These are phyloP conservation scores for Aspergillus floridensis DNA, from an alignment of 2,329 filamentous ascomycete species.

Conservation along the genomic window DNA sequence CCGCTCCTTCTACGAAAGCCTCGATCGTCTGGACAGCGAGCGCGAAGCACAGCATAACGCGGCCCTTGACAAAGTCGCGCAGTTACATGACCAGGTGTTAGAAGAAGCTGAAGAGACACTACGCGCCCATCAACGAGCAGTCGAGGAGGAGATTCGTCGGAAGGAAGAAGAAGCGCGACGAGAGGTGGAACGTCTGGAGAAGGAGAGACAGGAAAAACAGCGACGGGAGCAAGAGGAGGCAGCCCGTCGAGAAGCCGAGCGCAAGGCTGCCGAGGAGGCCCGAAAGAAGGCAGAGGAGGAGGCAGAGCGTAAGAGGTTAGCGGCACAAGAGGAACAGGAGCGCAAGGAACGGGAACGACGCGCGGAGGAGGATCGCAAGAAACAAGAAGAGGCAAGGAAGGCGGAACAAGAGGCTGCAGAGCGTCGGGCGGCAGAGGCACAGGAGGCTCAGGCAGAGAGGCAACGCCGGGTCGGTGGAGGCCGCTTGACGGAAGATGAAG, in stretches of 20 bases:
- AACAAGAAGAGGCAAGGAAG: constrained; percentile 30
- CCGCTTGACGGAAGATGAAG: constrained; percentile 34
- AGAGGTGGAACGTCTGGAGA: constrained; percentile 34
- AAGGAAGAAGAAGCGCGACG: constrained; percentile 37
- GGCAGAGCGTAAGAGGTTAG: constrained; percentile 39
- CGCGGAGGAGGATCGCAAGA: constrained; percentile 33
- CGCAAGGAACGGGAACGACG: constrained; percentile 33
- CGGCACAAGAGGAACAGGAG: constrained; percentile 33
- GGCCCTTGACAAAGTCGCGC: constrained; percentile 64
- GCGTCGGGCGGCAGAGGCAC: constrained; percentile 22
- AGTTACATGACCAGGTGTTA: constrained; percentile 65
- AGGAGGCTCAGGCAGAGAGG: constrained; percentile 29
- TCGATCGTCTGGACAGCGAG: constrained; percentile 63
- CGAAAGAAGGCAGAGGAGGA: constrained; percentile 33
- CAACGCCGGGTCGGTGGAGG: constrained; percentile 29
- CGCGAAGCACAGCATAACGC: constrained; percentile 62
- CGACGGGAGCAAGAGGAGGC: constrained; percentile 38
- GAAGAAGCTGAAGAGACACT: constrained; percentile 54
- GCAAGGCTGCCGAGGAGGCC: constrained; percentile 43
- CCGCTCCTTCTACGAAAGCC: constrained; percentile 52
- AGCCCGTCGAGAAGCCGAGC: constrained; percentile 40
- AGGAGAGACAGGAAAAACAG: constrained; percentile 32
- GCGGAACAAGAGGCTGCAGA: constrained; percentile 31
- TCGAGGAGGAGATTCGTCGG: constrained; percentile 38
- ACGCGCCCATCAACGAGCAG: constrained; percentile 45